Evolutionary conservation across 208 protist species (phyloP), one percentile per base, ranked within the genome.

Genomic region (Leishmania major): DNA sequence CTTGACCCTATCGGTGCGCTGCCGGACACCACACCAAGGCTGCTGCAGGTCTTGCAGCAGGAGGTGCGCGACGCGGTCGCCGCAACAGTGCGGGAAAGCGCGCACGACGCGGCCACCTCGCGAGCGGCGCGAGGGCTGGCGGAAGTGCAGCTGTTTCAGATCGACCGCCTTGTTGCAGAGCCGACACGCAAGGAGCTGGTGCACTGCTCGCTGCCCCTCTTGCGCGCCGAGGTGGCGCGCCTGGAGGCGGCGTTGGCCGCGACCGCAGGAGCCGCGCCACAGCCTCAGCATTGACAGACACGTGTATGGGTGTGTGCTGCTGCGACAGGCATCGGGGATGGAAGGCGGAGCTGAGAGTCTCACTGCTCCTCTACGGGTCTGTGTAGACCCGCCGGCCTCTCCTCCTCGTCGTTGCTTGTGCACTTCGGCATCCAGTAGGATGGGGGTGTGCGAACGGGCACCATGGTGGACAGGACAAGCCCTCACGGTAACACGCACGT

Each of bases 101-200:
- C 70, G 0, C 57, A 77, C 40, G 83, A 90, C 66, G 62, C 79
- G 3, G 82, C 84, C 2, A 84, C 88, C 3, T 79, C 89, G n/a
- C 51, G 70, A 0, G 88, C 91, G 0, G 87, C 89, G 28, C 71
- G 71, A 28, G 88, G 87, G 5, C 71, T 96, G 40, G 86, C 80
- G 0, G 84, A 89, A 22, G 83, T 82, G 28, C 87, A 92, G n/a
- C 59, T 91, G 1, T 92, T 84, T 49, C 83, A 83, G 45, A 71
- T 96, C 28, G 70, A 90, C 1, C 84, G 87, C 17, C 76, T 96
- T 6, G 78, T 92, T 17, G 78, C 83, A 19, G 84, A 92, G 59
- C 89, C 89, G 8, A 75, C 84, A 3, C 57, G 85, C 10, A 78
- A 77, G 47, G 73, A 89, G 37, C 51, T 93, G 75, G 47, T 85